Base-by-base conservation (phyloP, 2,329 filamentous ascomycete genomes). In the Ophiostoma australiae region DNA sequence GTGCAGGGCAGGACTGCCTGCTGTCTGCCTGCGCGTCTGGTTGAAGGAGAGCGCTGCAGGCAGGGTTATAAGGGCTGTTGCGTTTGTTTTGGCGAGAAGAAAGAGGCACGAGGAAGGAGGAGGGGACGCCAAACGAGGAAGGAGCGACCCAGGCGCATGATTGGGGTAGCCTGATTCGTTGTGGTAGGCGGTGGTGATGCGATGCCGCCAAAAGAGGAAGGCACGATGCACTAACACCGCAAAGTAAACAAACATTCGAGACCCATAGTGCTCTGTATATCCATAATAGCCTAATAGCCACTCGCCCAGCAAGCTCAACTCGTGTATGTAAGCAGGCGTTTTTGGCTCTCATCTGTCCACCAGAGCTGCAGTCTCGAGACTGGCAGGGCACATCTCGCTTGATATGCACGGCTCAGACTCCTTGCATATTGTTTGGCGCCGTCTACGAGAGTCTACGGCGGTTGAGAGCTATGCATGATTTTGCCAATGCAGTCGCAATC, bases 161-260 rank as follows among this genome's bases (percentile, higher is more conserved):
- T 23, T 39, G 63, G 17, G 35, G 35, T 27, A 35, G 63, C 17
- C 33, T 65, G 33, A 37, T 65, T 66, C 20, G 33, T 37, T 8
- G 61, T 35, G 63, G 63, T 66, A 35, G 61, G 63, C 11, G 35
- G 33, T 17, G 63, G 33, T 23, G 35, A 13, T n/a, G 33, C 23
- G 58, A 63, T 17, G 58, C 15, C 17, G 44, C 44, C 44, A n/a
- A 48, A 65, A 37, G 6, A 37, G 63, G 63, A 66, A 66, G 63
- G 33, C 63, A 39, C 63, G 63, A 66, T 66, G 63, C 33, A 39
- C 63, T 66, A 66, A 35, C 63, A 35, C 37, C 20, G 11, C 63
- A 23, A 66, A 39, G 63, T 66, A 39, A 39, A 65, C 61, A 65
- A 37, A 35, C 61, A 17, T 6, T 17, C 33, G 20, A 8, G 11